Evolutionary conservation across 1,284 basidiomycete species (phyloP), one percentile per base, ranked within the genome.

Genomic region (Bjerkandera adusta): DNA sequence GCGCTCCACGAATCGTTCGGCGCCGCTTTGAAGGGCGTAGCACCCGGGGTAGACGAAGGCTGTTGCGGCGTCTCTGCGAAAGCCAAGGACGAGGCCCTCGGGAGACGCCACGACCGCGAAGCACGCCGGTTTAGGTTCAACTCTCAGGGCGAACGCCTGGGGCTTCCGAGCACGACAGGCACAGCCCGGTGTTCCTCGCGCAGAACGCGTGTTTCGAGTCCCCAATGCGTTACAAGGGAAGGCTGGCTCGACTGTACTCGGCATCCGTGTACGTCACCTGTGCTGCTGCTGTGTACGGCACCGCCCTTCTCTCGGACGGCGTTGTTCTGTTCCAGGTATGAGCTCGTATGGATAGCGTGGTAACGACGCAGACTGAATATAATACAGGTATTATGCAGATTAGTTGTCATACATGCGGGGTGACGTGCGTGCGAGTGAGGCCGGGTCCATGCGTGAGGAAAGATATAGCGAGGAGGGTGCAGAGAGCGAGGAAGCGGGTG

Each of bases 321-420:
- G 36, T 24, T 20, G 36, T 22, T 38, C 21, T 20, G 10, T 20
- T n/a, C n/a, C n/a, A n/a, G n/a, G n/a, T n/a, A n/a, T n/a, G n/a
- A n/a, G n/a, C n/a, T n/a, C n/a, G n/a, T n/a, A n/a, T n/a, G n/a
- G n/a, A n/a, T n/a, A n/a, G n/a, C n/a, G n/a, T n/a, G n/a, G n/a
- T n/a, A n/a, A n/a, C n/a, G n/a, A n/a, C n/a, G n/a, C n/a, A n/a
- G n/a, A n/a, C n/a, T n/a, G n/a, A 45, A 45, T 51, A 51, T 51
- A 44, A 54, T 53, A 53, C 52, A 47, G 6, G 42, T 13, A 39
- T 15, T 42, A 53, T 53, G 47, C 45, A 50, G 46, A 10, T 33
- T n/a, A n/a, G n/a, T n/a, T n/a, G n/a, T n/a, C n/a, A n/a, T n/a
- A n/a, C 20, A 50, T 15, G 29, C 25, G 22, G 30, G 34, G 26